Percentiles rank a stretch among this genome's conserved stretches.
These are phyloP conservation scores for Solanum lignicaule DNA, from an alignment of 257 asterid genomes.

Conservation along the genomic window DNA sequence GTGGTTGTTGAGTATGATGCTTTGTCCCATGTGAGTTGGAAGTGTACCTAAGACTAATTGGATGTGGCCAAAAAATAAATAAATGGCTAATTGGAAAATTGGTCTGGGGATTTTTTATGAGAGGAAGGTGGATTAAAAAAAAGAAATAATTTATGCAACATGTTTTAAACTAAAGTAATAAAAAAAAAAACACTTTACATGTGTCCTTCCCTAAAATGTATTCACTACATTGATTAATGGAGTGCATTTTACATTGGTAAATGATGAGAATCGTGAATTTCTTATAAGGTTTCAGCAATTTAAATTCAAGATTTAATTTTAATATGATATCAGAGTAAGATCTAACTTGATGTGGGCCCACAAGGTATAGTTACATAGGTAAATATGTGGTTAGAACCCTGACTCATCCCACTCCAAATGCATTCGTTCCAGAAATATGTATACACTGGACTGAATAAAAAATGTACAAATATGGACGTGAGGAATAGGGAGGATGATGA, in stretches of 20 bases:
- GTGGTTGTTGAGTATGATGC: not conserved
- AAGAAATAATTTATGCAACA: not conserved
- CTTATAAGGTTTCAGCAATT: too few relatives aligned
- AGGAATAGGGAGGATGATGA: not conserved
- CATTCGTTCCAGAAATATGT: not conserved
- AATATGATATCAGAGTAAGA: fast-evolving
- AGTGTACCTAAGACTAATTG: slow-evolving; percentile 2
- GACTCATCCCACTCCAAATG: too few relatives aligned
- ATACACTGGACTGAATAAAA: not conserved
- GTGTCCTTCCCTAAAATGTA: not conserved
- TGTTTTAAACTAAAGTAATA: not conserved
- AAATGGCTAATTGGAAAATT: not conserved
- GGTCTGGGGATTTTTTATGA: not conserved
- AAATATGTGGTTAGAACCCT: too few relatives aligned
- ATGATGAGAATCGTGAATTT: too few relatives aligned
- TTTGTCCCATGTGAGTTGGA: slow-evolving; percentile 24
- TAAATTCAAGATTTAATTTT: too few relatives aligned
- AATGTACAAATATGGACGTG: not conserved
- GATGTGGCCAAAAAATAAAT: not conserved
- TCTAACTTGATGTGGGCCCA: fast-evolving
- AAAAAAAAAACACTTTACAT: not conserved
- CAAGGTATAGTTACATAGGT: too few relatives aligned
- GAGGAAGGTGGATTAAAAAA: not conserved
- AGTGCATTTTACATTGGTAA: too few relatives aligned
- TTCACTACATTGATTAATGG: too few relatives aligned